Evolutionary conservation across 352 stramenopile genomes (phyloP).

Genomic region (Globisporangium iwayamae): DNA sequence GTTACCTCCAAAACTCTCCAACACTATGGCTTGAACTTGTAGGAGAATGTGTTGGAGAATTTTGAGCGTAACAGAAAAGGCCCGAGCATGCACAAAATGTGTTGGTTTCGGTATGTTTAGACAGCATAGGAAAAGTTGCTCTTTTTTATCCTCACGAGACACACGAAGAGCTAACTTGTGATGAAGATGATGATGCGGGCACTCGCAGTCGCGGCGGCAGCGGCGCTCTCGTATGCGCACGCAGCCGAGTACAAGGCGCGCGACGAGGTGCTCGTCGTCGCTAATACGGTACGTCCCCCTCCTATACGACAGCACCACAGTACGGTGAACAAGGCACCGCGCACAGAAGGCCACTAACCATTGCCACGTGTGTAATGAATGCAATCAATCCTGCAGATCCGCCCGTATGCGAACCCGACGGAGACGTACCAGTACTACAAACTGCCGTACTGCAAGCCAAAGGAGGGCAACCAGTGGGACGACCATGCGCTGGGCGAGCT

Average conservation of each 20-base stretch:
- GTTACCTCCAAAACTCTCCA: no score
- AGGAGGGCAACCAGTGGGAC: conserved; percentile 79
- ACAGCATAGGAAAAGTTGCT: background rate
- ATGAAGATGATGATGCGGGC: conserved; percentile 6
- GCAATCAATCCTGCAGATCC: conserved; percentile 31
- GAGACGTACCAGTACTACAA: conserved; percentile 99
- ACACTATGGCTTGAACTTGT: no score
- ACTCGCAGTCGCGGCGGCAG: background rate
- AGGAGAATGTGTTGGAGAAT: no score
- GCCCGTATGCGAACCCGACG: conserved; percentile 96
- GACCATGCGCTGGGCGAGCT: conserved; percentile 93
- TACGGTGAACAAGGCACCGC: background rate
- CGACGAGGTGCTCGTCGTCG: conserved; percentile 67
- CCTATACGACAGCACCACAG: background rate
- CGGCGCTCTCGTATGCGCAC: conserved; percentile 2
- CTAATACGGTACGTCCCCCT: conserved; percentile 50
- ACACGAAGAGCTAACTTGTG: conserved; percentile 1
- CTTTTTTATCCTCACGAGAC: background rate
- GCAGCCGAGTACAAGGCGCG: conserved; percentile 39
- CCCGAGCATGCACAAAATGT: no score
- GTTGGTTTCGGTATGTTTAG: no score
- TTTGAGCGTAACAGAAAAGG: no score
- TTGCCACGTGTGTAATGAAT: background rate
- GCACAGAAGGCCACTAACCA: background rate
- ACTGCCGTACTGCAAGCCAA: conserved; percentile 93